These are phyloP conservation scores for Candida adriatica DNA, from an alignment of 805 yeast species.

Conservation along the genomic window DNA sequence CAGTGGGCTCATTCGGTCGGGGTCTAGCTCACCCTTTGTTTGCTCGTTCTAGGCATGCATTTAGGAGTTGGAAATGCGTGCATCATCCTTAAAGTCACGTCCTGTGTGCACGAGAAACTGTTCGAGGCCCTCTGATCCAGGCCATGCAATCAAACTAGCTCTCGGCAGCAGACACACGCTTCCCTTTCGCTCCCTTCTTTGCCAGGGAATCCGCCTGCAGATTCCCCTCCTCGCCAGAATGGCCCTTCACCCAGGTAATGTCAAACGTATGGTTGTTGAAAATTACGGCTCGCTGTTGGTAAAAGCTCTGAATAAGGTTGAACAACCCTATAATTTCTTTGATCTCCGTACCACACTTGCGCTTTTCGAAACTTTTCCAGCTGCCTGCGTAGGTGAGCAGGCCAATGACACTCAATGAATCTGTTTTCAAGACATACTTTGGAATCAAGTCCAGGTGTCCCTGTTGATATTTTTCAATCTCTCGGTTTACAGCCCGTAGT, in stretches of 20 bases:
- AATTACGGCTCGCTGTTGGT: conserved; percentile 19
- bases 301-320: conserved; percentile 31
- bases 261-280: conserved; percentile 31
- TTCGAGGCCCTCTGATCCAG: no score
- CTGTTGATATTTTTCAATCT: conserved; percentile 20
- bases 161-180: no score
- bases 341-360: conserved; percentile 22
- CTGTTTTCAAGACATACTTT: conserved; percentile 48
- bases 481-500: conserved; percentile 31
- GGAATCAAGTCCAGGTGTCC: conserved; percentile 14
- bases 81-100: no score
- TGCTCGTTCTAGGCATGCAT: no score
- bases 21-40: no score
- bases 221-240: conserved; percentile 63
- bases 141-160: no score
- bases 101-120: no score
- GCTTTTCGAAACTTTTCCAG: conserved; percentile 42
- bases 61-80: no score
- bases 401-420: conserved; percentile 61
- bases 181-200: conserved; percentile 47
- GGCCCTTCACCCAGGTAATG: conserved; percentile 65
- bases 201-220: conserved; percentile 75
- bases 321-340: conserved; percentile 36
- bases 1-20: no score
- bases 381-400: conserved; percentile 46